Conservation (phyloP, 2,329 filamentous ascomycete species). For the Venturia effusa region DNA sequence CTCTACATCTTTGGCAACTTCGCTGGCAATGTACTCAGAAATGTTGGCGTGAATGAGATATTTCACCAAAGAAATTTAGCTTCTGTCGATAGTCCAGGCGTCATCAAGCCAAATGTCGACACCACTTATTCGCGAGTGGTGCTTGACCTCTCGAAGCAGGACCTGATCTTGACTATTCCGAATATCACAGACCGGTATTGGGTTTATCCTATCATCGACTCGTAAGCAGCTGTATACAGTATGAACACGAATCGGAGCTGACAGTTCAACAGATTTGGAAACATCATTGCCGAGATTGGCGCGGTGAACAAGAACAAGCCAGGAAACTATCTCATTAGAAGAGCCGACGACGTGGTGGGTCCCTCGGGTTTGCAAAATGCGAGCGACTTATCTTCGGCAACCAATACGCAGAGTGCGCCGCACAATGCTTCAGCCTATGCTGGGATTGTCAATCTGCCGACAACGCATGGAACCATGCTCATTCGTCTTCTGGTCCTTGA, state of each 20-base stretch:
- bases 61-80: background rate
- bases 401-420: background rate
- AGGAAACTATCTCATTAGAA: slow-evolving; percentile 13
- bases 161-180: slow-evolving; percentile 10
- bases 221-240: background rate
- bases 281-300: slow-evolving; percentile 12
- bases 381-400: background rate
- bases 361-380: background rate
- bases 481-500: slow-evolving; percentile 14
- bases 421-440: slow-evolving; percentile 2
- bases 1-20: background rate
- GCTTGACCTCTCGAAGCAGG: slow-evolving; percentile 2
- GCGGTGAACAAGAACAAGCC: slow-evolving; percentile 9
- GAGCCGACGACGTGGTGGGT: background rate
- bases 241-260: background rate
- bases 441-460: slow-evolving; percentile 12
- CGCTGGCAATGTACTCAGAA: background rate
- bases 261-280: slow-evolving; percentile 1
- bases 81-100: background rate
- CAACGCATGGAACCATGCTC: slow-evolving; percentile 13
- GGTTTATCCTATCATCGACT: slow-evolving; percentile 12
- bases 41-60: background rate
- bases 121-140: background rate
- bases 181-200: slow-evolving; percentile 11
- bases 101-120: slow-evolving; percentile 2